Evolutionary conservation across 768 basidiomycete genomes (phyloP), one percentile per base, ranked within the genome.

Genomic region (Mycena sanguinolenta): DNA sequence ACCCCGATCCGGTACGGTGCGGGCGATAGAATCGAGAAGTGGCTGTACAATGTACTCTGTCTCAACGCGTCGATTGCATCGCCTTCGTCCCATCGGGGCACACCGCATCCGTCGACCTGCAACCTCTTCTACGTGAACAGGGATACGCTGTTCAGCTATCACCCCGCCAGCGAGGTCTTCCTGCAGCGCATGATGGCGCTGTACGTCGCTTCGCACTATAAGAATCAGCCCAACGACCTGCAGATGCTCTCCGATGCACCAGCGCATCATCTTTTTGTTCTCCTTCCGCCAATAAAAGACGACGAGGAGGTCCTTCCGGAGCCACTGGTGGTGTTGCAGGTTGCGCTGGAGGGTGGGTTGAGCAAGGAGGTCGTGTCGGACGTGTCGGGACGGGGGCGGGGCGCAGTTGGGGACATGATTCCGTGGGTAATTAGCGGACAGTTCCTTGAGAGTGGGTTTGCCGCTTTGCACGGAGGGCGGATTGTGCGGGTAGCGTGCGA

Each of bases 221-320:
- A 99, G 82, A 99, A 99, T 80, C 95, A 97, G 77, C 98, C 98
- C 23, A 99, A 99, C 78, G 98, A 99, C 79, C 86, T 99, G n/a
- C 97, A 99, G 79, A 88, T 99, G 60, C 89, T 99, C 80, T 95
- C 93, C 14, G 98, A 99, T 75, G 98, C 98, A 0, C 98, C 98
- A 0, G 97, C 96, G 0, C 97, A 99, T 77, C 95, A 97, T 75
- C 87, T 99, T 17, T 99, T 99, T 73, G 98, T 99, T 1, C 88
- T 99, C 0, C 85, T 99, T 2, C 97, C 97, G 0, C 98, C 98
- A 0, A 87, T 99, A 58, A 91, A 93, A 76, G 94, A 96, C 64
- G 93, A 97, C 70, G 95, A 96, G 78, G 91, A 87, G n/a, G 88
- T 91, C 59, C 87, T 99, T 0, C 98, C 98, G 0, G 97, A 98